Conservation (phyloP, 2,329 filamentous ascomycete species). For the Exophiala alcalophila region DNA sequence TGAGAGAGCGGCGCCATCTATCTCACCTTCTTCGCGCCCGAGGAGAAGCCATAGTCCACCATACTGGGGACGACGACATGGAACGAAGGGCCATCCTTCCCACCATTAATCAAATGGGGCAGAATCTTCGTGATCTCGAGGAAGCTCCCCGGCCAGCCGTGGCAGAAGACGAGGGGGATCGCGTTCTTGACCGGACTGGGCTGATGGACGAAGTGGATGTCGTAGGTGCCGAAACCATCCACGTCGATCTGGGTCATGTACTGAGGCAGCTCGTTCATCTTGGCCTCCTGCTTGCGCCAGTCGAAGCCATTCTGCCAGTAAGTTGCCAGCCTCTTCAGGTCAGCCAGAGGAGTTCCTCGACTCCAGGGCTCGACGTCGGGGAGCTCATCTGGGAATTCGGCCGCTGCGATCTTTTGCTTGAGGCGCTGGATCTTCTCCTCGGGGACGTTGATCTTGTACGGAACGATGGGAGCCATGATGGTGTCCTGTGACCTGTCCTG, state of each 20-base stretch:
- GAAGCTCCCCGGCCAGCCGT: slow-evolving; percentile 68
- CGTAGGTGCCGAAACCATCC: slow-evolving; percentile 57
- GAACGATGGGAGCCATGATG: slow-evolving; percentile 22
- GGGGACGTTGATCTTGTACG: slow-evolving; percentile 51
- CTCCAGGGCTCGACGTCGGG: slow-evolving; percentile 49
- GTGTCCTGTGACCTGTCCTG: too few species aligned
- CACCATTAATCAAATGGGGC: slow-evolving; percentile 41
- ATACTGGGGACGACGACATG: slow-evolving; percentile 53
- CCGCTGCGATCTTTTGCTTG: slow-evolving; percentile 52
- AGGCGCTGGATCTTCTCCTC: slow-evolving; percentile 53
- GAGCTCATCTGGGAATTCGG: slow-evolving; percentile 47
- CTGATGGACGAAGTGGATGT: slow-evolving; percentile 65
- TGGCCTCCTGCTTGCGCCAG: slow-evolving; percentile 50
- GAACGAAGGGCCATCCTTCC: slow-evolving; percentile 45
- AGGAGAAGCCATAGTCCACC: slow-evolving; percentile 55
- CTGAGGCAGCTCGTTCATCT: slow-evolving; percentile 60
- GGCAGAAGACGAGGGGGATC: slow-evolving; percentile 65
- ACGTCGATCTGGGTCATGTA: slow-evolving; percentile 49
- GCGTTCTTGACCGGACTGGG: slow-evolving; percentile 50
- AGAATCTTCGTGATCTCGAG: slow-evolving; percentile 65
- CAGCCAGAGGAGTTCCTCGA: slow-evolving; percentile 58
- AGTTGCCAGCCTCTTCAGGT: slow-evolving; percentile 58
- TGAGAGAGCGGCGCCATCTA: too few species aligned
- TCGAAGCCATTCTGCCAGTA: slow-evolving; percentile 58
- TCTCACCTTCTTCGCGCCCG: slow-evolving; percentile 37